Conservation (phyloP, 495 filamentous ascomycete species). For the Achaetomiella virescens region DNA sequence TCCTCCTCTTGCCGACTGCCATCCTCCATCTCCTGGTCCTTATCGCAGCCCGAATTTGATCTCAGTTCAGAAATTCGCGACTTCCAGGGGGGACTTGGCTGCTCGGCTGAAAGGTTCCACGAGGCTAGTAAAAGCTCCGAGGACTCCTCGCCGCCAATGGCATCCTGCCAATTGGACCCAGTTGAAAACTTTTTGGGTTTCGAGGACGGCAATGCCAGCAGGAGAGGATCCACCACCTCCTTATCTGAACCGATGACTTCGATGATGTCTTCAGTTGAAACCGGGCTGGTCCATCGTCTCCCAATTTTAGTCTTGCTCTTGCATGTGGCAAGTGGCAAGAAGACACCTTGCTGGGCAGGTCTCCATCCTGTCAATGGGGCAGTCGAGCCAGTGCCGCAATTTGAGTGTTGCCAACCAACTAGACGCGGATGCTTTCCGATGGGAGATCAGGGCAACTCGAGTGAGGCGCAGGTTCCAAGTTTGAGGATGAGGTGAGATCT, state of each 20-base stretch:
- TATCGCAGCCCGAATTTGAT: slow-evolving; percentile 4
- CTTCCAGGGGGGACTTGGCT: slow-evolving; percentile 12
- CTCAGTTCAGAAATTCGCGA: not conserved
- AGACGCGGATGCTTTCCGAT: too few species aligned
- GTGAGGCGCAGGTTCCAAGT: too few species aligned
- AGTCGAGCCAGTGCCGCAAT: too few species aligned
- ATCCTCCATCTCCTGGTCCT: not conserved
- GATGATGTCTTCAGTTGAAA: not conserved
- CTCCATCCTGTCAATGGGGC: too few species aligned
- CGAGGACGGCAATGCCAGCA: not conserved
- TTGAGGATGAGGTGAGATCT: too few species aligned
- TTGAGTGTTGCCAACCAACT: too few species aligned
- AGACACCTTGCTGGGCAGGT: too few species aligned
- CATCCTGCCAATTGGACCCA: slow-evolving; percentile 5
- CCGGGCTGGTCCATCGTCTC: too few species aligned
- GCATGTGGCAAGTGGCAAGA: not conserved
- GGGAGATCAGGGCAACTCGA: too few species aligned
- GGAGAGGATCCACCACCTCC: not conserved
- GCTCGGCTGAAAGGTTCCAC: slow-evolving; percentile 29
- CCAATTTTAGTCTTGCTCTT: not conserved
- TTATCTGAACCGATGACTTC: not conserved
- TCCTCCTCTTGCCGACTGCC: not conserved
- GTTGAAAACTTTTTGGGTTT: slow-evolving; percentile 9
- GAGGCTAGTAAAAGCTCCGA: slow-evolving; percentile 22
- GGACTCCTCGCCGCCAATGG: slow-evolving; percentile 14